Base-by-base conservation (phyloP, 2,329 filamentous ascomycete species). In the Alternaria novae-zelandiae region DNA sequence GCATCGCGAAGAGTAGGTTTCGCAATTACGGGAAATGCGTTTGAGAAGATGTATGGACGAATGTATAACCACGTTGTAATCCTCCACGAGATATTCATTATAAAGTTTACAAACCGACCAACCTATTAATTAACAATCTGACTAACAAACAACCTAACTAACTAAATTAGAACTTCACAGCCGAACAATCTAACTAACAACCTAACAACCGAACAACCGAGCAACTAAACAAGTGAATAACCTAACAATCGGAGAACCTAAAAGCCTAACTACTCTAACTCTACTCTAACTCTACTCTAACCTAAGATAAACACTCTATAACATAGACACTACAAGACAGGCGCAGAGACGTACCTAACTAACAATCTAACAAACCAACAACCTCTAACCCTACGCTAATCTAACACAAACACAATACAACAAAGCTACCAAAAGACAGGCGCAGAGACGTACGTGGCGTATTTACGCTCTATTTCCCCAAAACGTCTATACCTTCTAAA, bases 31-130 rank as follows among this genome's bases (percentile, higher is more conserved):
- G 36, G 36, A 41, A 41, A 41, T 41, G 36, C 36, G 36, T 17
- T 17, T 41, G 6, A 41, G 36, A 5, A 41, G 36, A 17, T 8
- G 2, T 1, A 41, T 1, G 15, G n/a, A 6, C 36, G 15, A 17
- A 1, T 1, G 0, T 2, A 41, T 0, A 41, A 41, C 36, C 15
- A 17, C 15, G 1, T 41, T 0, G 36, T 17, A 17, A n/a, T 11
- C 36, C 36, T 41, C 36, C 9, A 41, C 36, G 36, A 41, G 2
- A 41, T 41, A 2, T 17, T 9, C 6, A 41, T 17, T 41, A 41
- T 41, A 1, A 17, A 10, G 36, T 41, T 17, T 17, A 41, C n/a
- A 2, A 11, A 41, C 36, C 9, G 9, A 41, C 36, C 2, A 36
- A 36, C 8, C 9, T n/a, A 5, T 10, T 36, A 5, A 36, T 1